These are phyloP conservation scores for Dillenia turbinata DNA, from an alignment of 164 flowering plant genomes.

Conservation along the genomic window DNA sequence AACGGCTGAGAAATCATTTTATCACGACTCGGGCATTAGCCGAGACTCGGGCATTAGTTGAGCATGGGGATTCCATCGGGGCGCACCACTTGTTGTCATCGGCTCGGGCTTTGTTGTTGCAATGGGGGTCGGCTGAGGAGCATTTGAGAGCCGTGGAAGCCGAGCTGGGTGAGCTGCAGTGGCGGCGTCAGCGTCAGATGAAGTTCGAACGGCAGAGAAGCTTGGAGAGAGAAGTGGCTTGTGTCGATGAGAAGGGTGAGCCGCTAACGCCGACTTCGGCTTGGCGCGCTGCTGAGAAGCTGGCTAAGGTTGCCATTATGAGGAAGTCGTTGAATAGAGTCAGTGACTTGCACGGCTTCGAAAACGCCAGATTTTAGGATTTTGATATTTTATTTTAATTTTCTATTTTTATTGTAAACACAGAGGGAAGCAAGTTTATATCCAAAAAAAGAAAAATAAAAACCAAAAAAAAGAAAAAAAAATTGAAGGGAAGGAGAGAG, in stretches of 20 bases:
- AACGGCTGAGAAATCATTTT: conserved; percentile 45
- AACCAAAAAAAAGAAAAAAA: conserved; percentile 2
- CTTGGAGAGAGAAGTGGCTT: conserved; percentile 1
- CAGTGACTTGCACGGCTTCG: conserved; percentile 75
- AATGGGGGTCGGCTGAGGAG: conserved; percentile 33
- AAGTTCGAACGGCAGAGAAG: conserved; percentile 6
- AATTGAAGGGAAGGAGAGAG: background rate
- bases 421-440: too few relatives aligned
- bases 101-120: conserved; percentile 42
- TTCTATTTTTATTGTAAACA: too few relatives aligned
- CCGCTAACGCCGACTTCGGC: conserved; percentile 73
- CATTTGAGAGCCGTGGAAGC: conserved; percentile 36
- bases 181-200: conserved; percentile 23
- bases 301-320: conserved; percentile 62
- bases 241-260: conserved; percentile 46
- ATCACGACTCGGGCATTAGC: conserved; percentile 52
- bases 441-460: background rate
- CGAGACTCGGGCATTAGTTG: conserved; percentile 39
- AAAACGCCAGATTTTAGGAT: conserved; percentile 56
- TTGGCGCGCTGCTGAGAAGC: conserved; percentile 77
- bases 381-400: too few relatives aligned
- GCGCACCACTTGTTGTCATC: conserved; percentile 46
- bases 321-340: conserved; percentile 58
- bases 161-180: conserved; percentile 41
- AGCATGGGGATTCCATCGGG: conserved; percentile 34